Evolutionary conservation across 352 stramenopile species (phyloP).

Genomic region (Phytophthora cactorum): DNA sequence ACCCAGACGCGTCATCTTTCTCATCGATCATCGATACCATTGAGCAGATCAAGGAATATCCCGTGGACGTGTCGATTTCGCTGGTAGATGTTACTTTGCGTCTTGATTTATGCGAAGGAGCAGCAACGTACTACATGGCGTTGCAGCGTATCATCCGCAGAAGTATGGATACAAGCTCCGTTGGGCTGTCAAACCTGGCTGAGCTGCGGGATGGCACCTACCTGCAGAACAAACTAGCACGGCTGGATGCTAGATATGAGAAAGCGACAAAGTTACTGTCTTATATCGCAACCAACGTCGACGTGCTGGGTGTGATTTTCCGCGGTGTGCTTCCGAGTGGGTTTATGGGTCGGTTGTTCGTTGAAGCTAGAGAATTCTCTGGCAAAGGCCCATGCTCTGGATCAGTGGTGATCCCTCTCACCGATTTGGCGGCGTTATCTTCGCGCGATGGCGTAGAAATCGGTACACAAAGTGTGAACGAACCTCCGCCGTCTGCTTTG

Average conservation of each 20-base stretch:
- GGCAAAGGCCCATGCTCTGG: conserved; percentile 73
- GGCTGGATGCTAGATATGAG: conserved; percentile 65
- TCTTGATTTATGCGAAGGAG: conserved; percentile 65
- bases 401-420: conserved; percentile 63
- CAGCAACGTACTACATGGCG: conserved; percentile 59
- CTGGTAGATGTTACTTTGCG: conserved; percentile 69
- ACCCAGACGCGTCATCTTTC: conserved; percentile 27
- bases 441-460: conserved; percentile 25
- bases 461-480: background rate
- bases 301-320: conserved; percentile 68
- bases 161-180: conserved; percentile 67
- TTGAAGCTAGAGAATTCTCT: conserved; percentile 63
- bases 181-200: conserved; percentile 61
- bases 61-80: conserved; percentile 74
- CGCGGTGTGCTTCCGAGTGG: conserved; percentile 61
- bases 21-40: conserved; percentile 48
- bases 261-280: conserved; percentile 57
- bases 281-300: conserved; percentile 64
- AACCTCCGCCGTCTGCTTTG: conserved; percentile 13
- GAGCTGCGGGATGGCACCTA: conserved; percentile 65
- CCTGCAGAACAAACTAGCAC: conserved; percentile 55
- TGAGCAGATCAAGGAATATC: conserved; percentile 70
- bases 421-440: conserved; percentile 46
- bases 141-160: conserved; percentile 73
- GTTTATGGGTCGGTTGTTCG: conserved; percentile 53